phyloP scores from a whole-genome alignment of 257 asterid species.

The Rauvolfia tetraphylla region DNA sequence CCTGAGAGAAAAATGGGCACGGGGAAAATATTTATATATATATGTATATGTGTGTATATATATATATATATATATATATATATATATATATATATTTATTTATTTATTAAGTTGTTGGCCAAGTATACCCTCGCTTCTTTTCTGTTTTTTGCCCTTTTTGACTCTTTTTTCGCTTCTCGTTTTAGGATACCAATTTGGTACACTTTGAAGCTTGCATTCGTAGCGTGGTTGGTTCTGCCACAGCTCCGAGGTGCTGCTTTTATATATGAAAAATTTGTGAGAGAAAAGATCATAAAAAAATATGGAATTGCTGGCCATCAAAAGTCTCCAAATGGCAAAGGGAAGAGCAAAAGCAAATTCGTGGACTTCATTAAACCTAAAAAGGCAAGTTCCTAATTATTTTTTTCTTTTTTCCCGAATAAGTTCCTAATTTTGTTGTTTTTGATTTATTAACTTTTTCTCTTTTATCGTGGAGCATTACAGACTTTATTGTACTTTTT shows the following conservation, averaged over 20 bases:
- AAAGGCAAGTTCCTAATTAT: constrained; percentile 35
- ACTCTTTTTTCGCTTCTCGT: neutral
- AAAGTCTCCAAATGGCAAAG: constrained; percentile 21
- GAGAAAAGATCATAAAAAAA: constrained; percentile 53
- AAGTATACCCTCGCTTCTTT: too few species aligned
- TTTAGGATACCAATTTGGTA: constrained; percentile 84
- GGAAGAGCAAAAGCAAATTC: constrained; percentile 43
- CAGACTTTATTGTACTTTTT: neutral
- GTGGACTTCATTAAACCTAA: constrained; percentile 44
- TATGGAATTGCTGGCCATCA: constrained; percentile 35
- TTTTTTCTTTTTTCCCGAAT: too few species aligned
- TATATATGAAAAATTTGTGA: constrained; percentile 59
- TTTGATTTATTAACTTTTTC: neutral
- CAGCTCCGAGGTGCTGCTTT: constrained; percentile 79
- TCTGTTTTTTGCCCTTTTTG: too few species aligned
- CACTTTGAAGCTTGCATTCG: constrained; percentile 58
- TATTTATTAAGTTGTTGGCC: too few species aligned
- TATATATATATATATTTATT: too few species aligned
- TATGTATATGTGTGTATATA: too few species aligned
- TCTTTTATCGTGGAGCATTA: neutral
- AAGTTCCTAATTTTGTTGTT: neutral
- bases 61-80: too few species aligned
- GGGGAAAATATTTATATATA: too few species aligned
- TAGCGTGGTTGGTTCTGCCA: constrained; percentile 80
- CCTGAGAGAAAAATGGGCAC: too few species aligned